Conservation (phyloP, 441 rosid species). For the Gossypium schwendimanii region DNA sequence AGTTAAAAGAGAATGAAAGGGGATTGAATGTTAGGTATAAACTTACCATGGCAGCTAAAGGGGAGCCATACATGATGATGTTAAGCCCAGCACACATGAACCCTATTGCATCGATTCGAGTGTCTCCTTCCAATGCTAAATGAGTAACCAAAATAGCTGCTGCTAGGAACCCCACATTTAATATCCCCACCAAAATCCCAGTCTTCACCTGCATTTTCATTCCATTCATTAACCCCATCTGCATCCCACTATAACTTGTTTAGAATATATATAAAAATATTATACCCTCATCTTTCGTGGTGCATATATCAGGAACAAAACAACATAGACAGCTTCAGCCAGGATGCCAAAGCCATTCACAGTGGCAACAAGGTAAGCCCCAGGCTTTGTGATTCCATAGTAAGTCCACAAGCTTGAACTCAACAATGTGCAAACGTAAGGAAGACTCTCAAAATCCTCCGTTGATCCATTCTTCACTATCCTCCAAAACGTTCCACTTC, state of each 20-base stretch:
- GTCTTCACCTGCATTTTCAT: constrained; percentile 38
- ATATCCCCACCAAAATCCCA: constrained; percentile 31
- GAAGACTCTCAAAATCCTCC: constrained; percentile 65
- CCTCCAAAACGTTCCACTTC: constrained; percentile 53
- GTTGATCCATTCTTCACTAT: constrained; percentile 51
- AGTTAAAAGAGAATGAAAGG: background rate
- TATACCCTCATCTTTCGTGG: constrained; percentile 44
- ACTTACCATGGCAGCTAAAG: constrained; percentile 80
- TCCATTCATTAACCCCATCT: too few relatives aligned
- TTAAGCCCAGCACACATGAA: constrained; percentile 57
- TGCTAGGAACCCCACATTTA: constrained; percentile 47
- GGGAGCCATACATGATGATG: constrained; percentile 75
- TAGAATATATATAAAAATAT: too few relatives aligned
- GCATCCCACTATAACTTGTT: too few relatives aligned
- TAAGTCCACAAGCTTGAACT: constrained; percentile 65
- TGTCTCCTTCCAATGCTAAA: constrained; percentile 39
- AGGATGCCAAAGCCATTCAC: constrained; percentile 63
- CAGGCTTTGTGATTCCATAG: constrained; percentile 65
- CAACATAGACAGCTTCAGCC: constrained; percentile 43
- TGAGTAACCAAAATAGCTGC: constrained; percentile 41
- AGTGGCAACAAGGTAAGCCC: constrained; percentile 56
- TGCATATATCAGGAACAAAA: constrained; percentile 48
- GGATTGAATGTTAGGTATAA: background rate
- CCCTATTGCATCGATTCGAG: constrained; percentile 48
- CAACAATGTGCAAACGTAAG: constrained; percentile 63